phyloP scores from a whole-genome alignment of 225 moss, liverwort and hornwort species.

The Asterella californica region DNA sequence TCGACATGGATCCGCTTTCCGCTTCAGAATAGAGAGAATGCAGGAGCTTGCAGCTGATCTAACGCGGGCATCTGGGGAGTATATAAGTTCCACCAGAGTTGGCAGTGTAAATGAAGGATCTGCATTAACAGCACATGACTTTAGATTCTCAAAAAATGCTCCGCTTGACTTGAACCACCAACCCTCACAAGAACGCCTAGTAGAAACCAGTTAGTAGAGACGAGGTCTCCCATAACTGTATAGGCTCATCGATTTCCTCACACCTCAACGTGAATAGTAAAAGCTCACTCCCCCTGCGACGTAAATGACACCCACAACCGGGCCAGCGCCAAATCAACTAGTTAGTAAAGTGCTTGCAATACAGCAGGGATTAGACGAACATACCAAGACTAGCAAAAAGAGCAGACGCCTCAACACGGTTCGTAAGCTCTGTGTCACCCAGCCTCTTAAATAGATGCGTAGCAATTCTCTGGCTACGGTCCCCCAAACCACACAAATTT shows the following conservation, averaged over 20 bases:
- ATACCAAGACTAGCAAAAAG: slow-evolving; percentile 97
- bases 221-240: no score
- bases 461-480: slow-evolving; percentile 80
- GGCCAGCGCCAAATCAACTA: background rate
- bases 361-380: background rate
- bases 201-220: background rate
- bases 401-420: slow-evolving; percentile 87
- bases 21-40: slow-evolving; percentile 67
- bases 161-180: background rate
- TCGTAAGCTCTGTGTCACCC: slow-evolving; percentile 89
- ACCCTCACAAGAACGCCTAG: background rate
- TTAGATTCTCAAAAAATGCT: background rate
- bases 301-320: background rate
- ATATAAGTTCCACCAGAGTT: slow-evolving; percentile 62
- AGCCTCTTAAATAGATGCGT: slow-evolving; percentile 76
- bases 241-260: background rate
- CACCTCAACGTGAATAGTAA: background rate
- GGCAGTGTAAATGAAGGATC: slow-evolving; percentile 81
- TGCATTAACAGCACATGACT: slow-evolving; percentile 23
- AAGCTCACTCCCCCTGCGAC: background rate
- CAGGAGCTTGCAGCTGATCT: slow-evolving; percentile 86
- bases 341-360: background rate
- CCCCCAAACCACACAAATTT: background rate
- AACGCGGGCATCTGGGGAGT: slow-evolving; percentile 70
- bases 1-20: slow-evolving; percentile 51